Conservation (phyloP, 176 grass and related monocot species). For the Bonia amplexicaulis region DNA sequence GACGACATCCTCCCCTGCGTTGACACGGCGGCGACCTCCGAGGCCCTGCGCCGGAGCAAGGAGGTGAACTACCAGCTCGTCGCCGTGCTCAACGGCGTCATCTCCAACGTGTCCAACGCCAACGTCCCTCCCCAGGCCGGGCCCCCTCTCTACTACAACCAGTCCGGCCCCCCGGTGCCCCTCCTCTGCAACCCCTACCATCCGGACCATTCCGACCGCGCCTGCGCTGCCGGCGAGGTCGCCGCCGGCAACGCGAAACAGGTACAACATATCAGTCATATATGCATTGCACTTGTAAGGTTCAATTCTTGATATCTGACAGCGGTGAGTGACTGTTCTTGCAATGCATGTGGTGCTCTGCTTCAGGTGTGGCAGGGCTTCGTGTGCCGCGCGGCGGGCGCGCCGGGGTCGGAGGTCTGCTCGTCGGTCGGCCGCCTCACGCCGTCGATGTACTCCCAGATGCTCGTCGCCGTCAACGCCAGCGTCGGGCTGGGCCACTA, state of each 20-base stretch:
- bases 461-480: constrained; percentile 30
- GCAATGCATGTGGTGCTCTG: neutral
- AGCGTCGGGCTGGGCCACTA: constrained; percentile 44
- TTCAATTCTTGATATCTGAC: neutral
- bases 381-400: constrained; percentile 19
- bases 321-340: neutral
- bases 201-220: constrained; percentile 32
- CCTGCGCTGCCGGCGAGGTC: constrained; percentile 54
- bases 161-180: constrained; percentile 63
- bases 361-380: constrained; percentile 48
- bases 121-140: constrained; percentile 14
- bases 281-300: no score
- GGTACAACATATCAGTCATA: constrained; percentile 1
- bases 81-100: constrained; percentile 27
- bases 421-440: constrained; percentile 59
- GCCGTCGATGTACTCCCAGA: constrained; percentile 46
- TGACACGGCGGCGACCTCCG: constrained; percentile 41
- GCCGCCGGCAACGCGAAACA: constrained; percentile 20
- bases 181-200: constrained; percentile 70
- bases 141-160: constrained; percentile 60
- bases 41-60: constrained; percentile 53
- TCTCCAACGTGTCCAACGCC: constrained; percentile 60
- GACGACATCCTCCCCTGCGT: constrained; percentile 90
- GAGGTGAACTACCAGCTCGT: constrained; percentile 52
- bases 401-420: constrained; percentile 47